phyloP scores from a whole-genome alignment of 2,329 filamentous ascomycete genomes.

The Dactylonectria macrodidyma region DNA sequence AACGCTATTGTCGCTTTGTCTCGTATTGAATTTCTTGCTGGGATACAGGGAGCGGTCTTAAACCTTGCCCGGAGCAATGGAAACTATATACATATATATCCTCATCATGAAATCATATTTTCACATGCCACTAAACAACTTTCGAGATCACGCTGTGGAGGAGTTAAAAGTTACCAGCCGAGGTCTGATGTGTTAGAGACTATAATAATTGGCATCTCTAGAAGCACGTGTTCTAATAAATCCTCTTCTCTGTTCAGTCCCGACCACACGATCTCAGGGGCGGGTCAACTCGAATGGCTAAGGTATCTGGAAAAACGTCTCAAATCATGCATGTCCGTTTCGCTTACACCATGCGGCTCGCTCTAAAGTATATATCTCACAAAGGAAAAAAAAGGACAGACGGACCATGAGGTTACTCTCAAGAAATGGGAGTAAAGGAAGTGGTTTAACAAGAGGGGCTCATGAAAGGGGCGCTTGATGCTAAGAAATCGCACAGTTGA shows the following conservation, averaged over 20 bases:
- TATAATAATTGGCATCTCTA: neutral
- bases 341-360: conserved; percentile 30
- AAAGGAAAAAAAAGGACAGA: conserved; percentile 15
- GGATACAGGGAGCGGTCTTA: neutral
- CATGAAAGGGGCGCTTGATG: neutral
- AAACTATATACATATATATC: neutral
- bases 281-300: neutral
- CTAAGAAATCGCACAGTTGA: neutral
- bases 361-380: conserved; percentile 23
- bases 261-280: neutral
- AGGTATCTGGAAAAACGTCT: conserved; percentile 33
- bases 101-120: neutral
- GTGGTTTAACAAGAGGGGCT: neutral
- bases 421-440: neutral
- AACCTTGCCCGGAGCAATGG: conserved; percentile 2
- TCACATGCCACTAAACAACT: neutral
- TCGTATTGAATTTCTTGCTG: neutral
- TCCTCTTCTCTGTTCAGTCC: no score
- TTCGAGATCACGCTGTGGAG: neutral
- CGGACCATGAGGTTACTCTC: neutral
- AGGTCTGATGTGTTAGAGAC: neutral
- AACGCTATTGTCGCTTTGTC: neutral
- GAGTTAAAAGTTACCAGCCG: neutral
- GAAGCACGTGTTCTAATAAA: neutral
- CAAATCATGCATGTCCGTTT: conserved; percentile 31